Evolutionary conservation across 2,329 filamentous ascomycete species (phyloP).

Genomic region (Fonsecaea nubica): DNA sequence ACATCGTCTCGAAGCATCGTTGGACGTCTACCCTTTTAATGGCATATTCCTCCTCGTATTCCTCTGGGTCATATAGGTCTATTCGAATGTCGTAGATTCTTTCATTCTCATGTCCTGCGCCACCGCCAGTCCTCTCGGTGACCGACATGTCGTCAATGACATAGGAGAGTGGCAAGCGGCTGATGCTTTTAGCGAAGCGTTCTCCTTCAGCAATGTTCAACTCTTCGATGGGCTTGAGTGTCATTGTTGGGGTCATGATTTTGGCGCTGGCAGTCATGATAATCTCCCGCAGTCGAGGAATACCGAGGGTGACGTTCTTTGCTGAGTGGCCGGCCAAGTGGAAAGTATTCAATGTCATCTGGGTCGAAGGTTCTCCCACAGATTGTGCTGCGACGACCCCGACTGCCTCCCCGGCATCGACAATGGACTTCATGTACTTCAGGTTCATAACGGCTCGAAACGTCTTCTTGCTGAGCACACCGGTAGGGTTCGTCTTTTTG

Average conservation of each 20-base stretch:
- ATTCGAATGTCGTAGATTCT: constrained; percentile 86
- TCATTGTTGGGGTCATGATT: constrained; percentile 92
- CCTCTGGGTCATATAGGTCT: constrained; percentile 80
- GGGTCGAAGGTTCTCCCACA: constrained; percentile 94
- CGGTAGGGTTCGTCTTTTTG: constrained; percentile 60
- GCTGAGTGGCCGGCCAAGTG: constrained; percentile 98
- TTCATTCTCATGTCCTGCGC: constrained; percentile 70
- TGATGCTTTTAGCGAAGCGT: constrained; percentile 89
- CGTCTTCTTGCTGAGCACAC: constrained; percentile 68
- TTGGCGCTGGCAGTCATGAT: constrained; percentile 93
- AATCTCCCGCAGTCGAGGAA: constrained; percentile 94
- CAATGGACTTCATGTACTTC: constrained; percentile 89
- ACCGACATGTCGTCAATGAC: constrained; percentile 82
- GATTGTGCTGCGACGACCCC: constrained; percentile 97
- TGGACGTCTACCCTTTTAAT: constrained; percentile 80
- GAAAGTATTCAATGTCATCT: constrained; percentile 99
- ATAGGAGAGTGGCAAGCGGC: constrained; percentile 80
- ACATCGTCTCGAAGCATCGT: constrained; percentile 77
- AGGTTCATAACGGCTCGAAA: constrained; percentile 86
- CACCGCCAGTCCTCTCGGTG: constrained; percentile 77
- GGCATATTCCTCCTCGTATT: constrained; percentile 85
- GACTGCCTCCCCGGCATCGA: constrained; percentile 94
- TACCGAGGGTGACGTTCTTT: constrained; percentile 98
- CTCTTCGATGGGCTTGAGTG: constrained; percentile 76
- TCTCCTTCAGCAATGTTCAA: constrained; percentile 72